Evolutionary conservation across 305 asterid species (phyloP).

Genomic region (Salvia sclarea): DNA sequence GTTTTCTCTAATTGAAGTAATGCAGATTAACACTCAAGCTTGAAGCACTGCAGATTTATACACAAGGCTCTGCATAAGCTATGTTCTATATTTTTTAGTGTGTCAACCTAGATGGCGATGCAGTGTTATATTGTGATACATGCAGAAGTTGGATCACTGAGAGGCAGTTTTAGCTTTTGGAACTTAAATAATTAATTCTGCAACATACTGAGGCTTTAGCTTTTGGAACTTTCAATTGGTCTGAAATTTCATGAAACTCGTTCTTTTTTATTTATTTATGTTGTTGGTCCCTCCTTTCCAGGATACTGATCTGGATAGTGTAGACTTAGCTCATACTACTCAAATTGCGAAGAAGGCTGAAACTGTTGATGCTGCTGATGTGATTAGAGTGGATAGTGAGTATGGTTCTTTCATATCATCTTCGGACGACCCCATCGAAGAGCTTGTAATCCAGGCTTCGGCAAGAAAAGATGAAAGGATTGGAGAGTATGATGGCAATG

Average conservation of each 20-base stretch:
- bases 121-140: not conserved
- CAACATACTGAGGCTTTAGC: not conserved
- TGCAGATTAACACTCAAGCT: not conserved
- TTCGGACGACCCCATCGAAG: slow-evolving; percentile 12
- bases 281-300: not conserved
- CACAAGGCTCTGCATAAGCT: not conserved
- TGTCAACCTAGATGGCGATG: not conserved
- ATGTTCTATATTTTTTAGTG: not conserved
- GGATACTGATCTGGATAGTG: slow-evolving; percentile 20
- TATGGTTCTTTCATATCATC: slow-evolving; percentile 8
- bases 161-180: not conserved
- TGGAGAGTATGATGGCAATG: slow-evolving; percentile 15
- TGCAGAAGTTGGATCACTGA: not conserved
- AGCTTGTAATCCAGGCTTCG: slow-evolving; percentile 1
- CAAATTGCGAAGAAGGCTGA: slow-evolving; percentile 11
- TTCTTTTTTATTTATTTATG: not conserved
- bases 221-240: not conserved
- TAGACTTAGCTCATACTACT: not conserved
- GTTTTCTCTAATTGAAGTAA: not conserved
- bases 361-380: slow-evolving; percentile 21
- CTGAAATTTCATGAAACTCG: not conserved
- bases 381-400: not conserved
- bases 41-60: not conserved
- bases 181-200: not conserved
- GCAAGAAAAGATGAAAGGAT: slow-evolving; percentile 16